Evolutionary conservation across 1,284 basidiomycete species (phyloP).

Genomic region (Leccinum insigne): DNA sequence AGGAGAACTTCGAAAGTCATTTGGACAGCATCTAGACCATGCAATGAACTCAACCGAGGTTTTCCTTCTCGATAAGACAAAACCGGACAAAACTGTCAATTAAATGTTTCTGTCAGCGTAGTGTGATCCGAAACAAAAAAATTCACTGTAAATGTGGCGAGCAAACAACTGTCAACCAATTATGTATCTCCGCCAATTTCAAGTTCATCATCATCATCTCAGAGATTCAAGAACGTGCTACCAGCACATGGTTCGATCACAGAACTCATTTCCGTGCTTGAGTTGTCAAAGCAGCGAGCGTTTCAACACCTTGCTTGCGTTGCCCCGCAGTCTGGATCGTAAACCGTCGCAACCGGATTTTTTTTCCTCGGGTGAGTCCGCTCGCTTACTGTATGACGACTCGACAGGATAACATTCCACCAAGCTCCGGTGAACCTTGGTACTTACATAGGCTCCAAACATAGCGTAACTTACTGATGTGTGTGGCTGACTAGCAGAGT

Average conservation of each 20-base stretch:
- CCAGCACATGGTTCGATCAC: too few species aligned
- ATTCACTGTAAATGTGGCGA: background rate
- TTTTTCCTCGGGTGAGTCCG: background rate
- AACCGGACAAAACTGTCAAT: background rate
- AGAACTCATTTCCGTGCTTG: too few species aligned
- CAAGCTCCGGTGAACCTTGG: background rate
- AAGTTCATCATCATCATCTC: too few species aligned
- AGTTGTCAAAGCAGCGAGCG: too few species aligned
- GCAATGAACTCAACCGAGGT: background rate
- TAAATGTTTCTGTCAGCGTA: background rate
- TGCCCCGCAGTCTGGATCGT: background rate
- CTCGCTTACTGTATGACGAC: background rate
- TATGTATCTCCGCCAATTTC: background rate
- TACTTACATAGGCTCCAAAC: background rate
- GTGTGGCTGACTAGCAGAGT: too few species aligned
- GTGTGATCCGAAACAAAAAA: background rate
- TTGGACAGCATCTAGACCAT: background rate
- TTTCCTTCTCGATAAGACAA: background rate
- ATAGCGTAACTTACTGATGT: too few species aligned
- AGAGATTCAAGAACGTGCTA: too few species aligned
- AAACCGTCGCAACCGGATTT: background rate
- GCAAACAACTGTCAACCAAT: background rate
- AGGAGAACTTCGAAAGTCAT: background rate
- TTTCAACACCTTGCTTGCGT: too few species aligned
- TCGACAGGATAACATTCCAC: background rate